Base-by-base conservation (phyloP, 306 rosid species). In the Lithocarpus polystachyus region DNA sequence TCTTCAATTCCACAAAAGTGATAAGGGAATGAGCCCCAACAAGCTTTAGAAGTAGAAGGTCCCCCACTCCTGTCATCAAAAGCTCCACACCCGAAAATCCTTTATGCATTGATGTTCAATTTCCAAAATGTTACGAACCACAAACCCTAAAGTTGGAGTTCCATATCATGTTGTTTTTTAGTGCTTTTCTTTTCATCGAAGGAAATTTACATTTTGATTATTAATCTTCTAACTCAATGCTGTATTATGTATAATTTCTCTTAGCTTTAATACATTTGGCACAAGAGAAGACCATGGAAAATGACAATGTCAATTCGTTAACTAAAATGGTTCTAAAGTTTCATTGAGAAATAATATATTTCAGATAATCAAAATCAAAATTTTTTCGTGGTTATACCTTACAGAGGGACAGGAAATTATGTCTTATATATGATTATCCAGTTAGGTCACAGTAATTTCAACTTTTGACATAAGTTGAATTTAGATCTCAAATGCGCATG, bases 51-150 rank as follows among this genome's bases (percentile, higher is more conserved):
- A 84, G 77, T 28, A 65, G 78, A 82, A 86, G 96, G 94, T 88
- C 97, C 97, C 93, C 98, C 82, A 79, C 89, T 79, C 73, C 57
- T 77, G 74, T 75, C 80, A 74, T 77, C 80, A 85, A 87, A 89
- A 90, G 93, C 84, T 86, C 60, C 92, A 80, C 86, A 84, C 61
- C 76, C 71, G 80, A 81, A 82, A 77, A 82, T 77, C 79, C 88
- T 84, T 87, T 87, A 78, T 68, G 88, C 77, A 72, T 83, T 89
- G 88, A 88, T 86, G 90, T 86, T 83, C 79, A 87, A 90, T 20
- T 87, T 87, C 75, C 82, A 86, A 69, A 54, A 77, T 82, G 82
- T 87, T 85, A 79, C 88, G 84, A 92, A 84, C 97, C 97, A 86
- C 89, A 83, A 11, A 82, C 84, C 86, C 86, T 83, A 92, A 92